Percentiles rank a stretch among this genome's conserved stretches.
phyloP scores from a whole-genome alignment of 2,329 filamentous ascomycete genomes.

The Ceratocystis alfenasii region DNA sequence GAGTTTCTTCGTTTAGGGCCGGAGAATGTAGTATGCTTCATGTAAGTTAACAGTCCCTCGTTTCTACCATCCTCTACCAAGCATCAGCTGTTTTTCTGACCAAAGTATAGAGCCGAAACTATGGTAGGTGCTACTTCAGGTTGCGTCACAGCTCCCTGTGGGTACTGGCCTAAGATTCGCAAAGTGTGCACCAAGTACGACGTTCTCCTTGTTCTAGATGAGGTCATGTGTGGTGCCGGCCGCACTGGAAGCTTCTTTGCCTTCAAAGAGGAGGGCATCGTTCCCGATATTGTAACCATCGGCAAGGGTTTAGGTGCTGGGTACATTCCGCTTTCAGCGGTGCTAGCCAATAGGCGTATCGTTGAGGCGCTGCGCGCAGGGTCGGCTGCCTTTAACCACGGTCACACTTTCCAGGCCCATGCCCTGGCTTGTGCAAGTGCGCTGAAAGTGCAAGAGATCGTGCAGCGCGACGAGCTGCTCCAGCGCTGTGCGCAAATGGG shows the following conservation, averaged over 20 bases:
- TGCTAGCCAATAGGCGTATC: slow-evolving; percentile 41
- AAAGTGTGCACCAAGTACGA: slow-evolving; percentile 44
- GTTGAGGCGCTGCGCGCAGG: slow-evolving; percentile 38
- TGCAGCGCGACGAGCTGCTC: slow-evolving; percentile 30
- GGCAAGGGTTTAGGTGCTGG: slow-evolving; percentile 49
- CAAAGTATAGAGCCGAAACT: slow-evolving; percentile 30
- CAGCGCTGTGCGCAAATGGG: slow-evolving; percentile 29
- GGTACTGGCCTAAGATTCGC: slow-evolving; percentile 44
- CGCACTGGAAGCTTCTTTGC: slow-evolving; percentile 50
- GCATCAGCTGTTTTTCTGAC: slow-evolving; percentile 26
- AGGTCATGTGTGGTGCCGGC: slow-evolving; percentile 59
- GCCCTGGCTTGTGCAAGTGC: slow-evolving; percentile 33
- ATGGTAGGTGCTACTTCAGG: slow-evolving; percentile 24
- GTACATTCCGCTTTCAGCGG: slow-evolving; percentile 43
- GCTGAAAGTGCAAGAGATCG: slow-evolving; percentile 31
- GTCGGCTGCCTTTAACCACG: slow-evolving; percentile 41
- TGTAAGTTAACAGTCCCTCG: background rate
- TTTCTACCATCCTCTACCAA: background rate
- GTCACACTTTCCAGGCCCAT: slow-evolving; percentile 42
- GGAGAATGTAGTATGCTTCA: slow-evolving; percentile 30
- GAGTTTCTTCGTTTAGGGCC: slow-evolving; percentile 38
- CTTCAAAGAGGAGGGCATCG: slow-evolving; percentile 43
- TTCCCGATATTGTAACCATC: slow-evolving; percentile 46
- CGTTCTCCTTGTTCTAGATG: slow-evolving; percentile 44
- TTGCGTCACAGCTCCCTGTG: slow-evolving; percentile 38